Percentiles rank a stretch among this genome's conserved stretches.
Conservation (phyloP, 208 protist genomes). For the Acanthamoeba sp. region DNA sequence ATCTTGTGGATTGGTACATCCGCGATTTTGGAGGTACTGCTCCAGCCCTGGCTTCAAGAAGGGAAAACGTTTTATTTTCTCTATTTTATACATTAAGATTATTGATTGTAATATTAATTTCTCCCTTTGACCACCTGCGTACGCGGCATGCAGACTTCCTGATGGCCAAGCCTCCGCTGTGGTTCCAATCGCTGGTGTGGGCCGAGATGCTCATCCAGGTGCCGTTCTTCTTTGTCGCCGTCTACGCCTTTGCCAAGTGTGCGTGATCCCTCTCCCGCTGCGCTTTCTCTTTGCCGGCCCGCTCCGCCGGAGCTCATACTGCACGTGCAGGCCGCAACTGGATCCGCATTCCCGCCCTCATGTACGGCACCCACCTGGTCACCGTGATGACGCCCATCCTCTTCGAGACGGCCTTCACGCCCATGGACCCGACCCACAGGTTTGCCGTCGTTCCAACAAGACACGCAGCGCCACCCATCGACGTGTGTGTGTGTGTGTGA, state of each 20-base stretch:
- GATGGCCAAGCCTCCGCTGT: conserved; percentile 73
- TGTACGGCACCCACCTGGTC: conserved; percentile 79
- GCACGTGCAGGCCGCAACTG: conserved; percentile 70
- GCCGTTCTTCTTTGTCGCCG: conserved; percentile 83
- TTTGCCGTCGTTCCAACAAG: not conserved
- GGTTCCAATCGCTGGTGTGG: conserved; percentile 76
- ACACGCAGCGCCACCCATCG: no score
- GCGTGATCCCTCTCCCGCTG: no score
- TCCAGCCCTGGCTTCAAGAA: not conserved
- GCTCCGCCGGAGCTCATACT: not conserved
- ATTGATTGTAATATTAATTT: no score
- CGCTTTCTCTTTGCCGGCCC: not conserved
- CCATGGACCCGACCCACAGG: conserved; percentile 62
- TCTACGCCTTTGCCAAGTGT: conserved; percentile 77
- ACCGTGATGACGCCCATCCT: conserved; percentile 76
- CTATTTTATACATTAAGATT: no score
- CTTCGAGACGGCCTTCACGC: conserved; percentile 29
- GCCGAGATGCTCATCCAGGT: conserved; percentile 79
- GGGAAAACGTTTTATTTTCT: not conserved
- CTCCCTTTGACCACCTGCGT: not conserved
- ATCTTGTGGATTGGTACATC: conserved; percentile 48
- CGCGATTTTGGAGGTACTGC: conserved; percentile 50
- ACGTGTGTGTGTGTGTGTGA: no score
- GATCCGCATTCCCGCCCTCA: conserved; percentile 78
- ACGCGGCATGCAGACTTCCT: conserved; percentile 47